Base-by-base conservation (phyloP, 257 asterid species). In the Scutellaria galericulata region DNA sequence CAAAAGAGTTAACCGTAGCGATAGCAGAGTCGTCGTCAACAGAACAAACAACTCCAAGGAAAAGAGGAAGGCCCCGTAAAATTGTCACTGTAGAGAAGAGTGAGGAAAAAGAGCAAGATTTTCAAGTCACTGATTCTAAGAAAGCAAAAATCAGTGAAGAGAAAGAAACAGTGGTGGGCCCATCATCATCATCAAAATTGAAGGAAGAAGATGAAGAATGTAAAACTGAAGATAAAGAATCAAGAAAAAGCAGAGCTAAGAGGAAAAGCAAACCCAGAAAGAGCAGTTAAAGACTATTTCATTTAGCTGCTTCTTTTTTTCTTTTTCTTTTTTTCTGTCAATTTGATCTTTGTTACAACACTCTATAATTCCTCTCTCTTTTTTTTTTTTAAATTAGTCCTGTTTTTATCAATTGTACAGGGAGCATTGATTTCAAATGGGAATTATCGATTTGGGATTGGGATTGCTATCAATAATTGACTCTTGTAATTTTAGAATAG, bases 41-140 rank as follows among this genome's bases (percentile, higher is more conserved):
- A 31, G 37, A 31, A 31, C 37, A 31, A 31, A 31, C 37, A 31
- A 79, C 79, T 60, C 91, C 86, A 15, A 77, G 92, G 53, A 90
- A 90, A 75, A 86, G 96, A 80, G 96, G 95, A 40, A 82, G 96
- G 61, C 95, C 96, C 7, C 62, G 89, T 40, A 90, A 88, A 75
- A 64, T 72, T 41, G 65, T 69, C 9, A 72, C 9, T 6, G 18
- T 13, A 13, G 74, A 68, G 42, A 69, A 73, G 15, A 58, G 24
- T 50, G 82, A 79, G 5, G 70, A 42, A n/a, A 50, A 50, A 10
- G 39, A 55, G 59, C 73, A 53, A 51, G 84, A 72, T 1, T 73
- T 39, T 45, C 77, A 35, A 51, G 84, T 13, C 4, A 24, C 3
- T 61, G 79, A 81, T 59, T 68, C 78, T 37, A 81, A 85, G 79